Evolutionary conservation across 2,329 filamentous ascomycete species (phyloP).

Genomic region (Blastomyces emzantsi): DNA sequence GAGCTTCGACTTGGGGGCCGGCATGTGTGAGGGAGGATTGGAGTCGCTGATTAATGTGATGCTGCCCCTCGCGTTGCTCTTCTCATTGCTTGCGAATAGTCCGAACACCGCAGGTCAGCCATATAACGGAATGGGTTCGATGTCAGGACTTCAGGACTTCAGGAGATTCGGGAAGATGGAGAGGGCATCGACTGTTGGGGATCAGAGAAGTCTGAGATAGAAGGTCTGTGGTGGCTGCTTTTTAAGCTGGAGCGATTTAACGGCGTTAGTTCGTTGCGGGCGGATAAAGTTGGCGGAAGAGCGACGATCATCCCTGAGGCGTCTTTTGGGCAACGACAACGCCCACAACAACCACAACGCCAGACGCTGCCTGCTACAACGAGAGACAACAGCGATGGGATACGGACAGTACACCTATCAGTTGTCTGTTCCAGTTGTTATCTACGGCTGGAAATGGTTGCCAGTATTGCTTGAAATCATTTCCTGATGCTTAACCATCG

Average conservation of each 20-base stretch:
- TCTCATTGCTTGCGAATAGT: conserved; percentile 4
- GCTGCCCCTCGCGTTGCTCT: conserved; percentile 7
- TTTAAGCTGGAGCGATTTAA: not conserved
- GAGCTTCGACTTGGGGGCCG: conserved; percentile 35
- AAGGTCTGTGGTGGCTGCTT: not conserved
- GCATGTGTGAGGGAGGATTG: conserved; percentile 34
- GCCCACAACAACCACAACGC: not conserved
- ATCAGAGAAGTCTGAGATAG: not conserved
- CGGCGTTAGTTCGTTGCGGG: not conserved
- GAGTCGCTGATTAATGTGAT: not conserved
- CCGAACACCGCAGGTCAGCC: not conserved
- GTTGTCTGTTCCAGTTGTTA: not conserved
- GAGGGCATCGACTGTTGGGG: not conserved
- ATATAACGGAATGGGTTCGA: not conserved
- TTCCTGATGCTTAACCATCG: not conserved
- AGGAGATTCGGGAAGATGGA: not conserved
- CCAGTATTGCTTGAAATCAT: not conserved
- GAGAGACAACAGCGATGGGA: not conserved
- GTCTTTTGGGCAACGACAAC: not conserved
- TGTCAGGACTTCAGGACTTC: not conserved
- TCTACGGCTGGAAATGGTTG: not conserved
- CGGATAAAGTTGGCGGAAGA: conserved; percentile 1
- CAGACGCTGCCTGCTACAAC: not conserved
- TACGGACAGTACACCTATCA: not conserved
- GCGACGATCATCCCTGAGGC: conserved; percentile 1